Evolutionary conservation across 75 land plant species (phyloP), one percentile per base, ranked within the genome.

Genomic region (Pinus taeda): DNA sequence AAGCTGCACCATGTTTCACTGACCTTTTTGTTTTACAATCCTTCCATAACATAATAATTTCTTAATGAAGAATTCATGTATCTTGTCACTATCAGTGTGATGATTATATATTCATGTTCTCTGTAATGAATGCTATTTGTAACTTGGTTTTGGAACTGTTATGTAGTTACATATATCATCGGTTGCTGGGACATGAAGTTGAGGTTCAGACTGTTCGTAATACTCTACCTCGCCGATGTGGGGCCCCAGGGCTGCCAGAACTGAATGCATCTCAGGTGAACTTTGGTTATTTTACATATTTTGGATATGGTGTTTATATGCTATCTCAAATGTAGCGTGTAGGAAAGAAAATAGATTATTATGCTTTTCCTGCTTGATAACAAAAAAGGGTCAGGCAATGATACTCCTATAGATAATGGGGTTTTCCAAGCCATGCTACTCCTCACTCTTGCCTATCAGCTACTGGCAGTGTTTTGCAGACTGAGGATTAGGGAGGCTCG

Each of bases 211-310:
- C 88, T 61, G 90, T 95, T 60, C 90, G 98, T n/a, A 97, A 91
- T 83, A 87, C 94, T 26, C 60, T 97, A 45, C 99, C 99, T 61
- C 92, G 98, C 13, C 89, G 99, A 33, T 95, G 95, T 88, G 98
- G 98, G 76, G 99, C 98, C 9, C 96, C 99, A 56, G 99, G 99
- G 18, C 87, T 97, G 22, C 99, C 99, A n/a, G 99, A 97, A 60
- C 79, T 97, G 15, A 97, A 97, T 91, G 96, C 92, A 71, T 97
- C 98, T 72, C 99, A 97, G 85, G 99, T 97, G 85, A 74, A 60
- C 13, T 79, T 22, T 55, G 58, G 1, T 12, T 20, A 18, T 74
- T 9, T 49, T 49, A 49, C 9, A 9, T 49, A 49, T 37, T 73
- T 18, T 69, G 18, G 20, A 55, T 33, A 33, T 33, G 33, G 33